phyloP scores from a whole-genome alignment of 768 basidiomycete species.

The Leccinum longicurvipes region DNA sequence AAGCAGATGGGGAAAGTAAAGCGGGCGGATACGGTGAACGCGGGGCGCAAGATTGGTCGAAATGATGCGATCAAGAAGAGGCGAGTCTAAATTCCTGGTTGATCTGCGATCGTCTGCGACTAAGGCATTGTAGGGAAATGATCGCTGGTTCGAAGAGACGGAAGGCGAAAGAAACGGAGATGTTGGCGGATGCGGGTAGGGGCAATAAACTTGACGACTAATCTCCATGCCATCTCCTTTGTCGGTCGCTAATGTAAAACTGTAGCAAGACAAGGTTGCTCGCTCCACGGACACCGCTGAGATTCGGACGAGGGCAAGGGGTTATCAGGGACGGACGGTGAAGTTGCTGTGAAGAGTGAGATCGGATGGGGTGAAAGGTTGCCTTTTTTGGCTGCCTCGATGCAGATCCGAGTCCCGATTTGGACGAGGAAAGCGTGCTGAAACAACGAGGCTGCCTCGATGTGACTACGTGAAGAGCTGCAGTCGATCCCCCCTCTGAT shows the following conservation, averaged over 20 bases:
- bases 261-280: neutral
- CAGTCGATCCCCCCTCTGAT: constrained; percentile 8
- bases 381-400: constrained; percentile 16
- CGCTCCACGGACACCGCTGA: neutral
- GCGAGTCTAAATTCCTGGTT: constrained; percentile 33
- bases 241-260: constrained; percentile 2
- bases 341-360: neutral
- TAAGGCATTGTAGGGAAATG: constrained; percentile 59
- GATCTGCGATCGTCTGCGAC: neutral
- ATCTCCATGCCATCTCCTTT: constrained; percentile 9
- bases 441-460: constrained; percentile 37
- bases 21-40: constrained; percentile 71
- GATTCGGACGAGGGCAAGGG: neutral
- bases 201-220: neutral
- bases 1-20: constrained; percentile 82
- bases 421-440: constrained; percentile 24
- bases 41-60: constrained; percentile 64
- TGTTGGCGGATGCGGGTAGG: neutral
- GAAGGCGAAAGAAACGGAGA: constrained; percentile 36
- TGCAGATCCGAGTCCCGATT: constrained; percentile 30
- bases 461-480: constrained; percentile 38
- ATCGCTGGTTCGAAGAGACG: constrained; percentile 69
- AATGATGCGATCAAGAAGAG: constrained; percentile 71
- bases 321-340: neutral
- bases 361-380: constrained; percentile 7